Evolutionary conservation across 345 rosid species (phyloP), one percentile per base, ranked within the genome.

Genomic region (Arabis hirsuta): DNA sequence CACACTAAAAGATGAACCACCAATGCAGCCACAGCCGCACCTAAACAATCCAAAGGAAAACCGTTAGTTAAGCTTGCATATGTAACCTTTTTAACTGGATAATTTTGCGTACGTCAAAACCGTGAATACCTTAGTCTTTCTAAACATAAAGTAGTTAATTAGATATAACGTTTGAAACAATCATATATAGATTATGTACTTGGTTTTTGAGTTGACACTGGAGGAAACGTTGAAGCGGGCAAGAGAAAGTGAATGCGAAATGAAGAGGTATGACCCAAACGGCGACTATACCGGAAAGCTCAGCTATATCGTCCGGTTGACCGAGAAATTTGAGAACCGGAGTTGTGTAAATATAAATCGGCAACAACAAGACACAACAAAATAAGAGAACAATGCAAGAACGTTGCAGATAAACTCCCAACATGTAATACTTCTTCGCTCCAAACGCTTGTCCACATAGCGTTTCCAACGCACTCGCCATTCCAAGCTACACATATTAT

Each of bases 381-480:
- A 70, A 22, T 71, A 79, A 70, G 1, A 86, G 69, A 5, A 85
- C 86, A 19, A 87, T 86, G 86, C 90, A 89, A 44, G 96, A 86
- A 27, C 91, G 80, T 44, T 89, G 96, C 87, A 85, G 65, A 78
- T 89, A 89, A 0, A 86, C 73, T 13, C 96, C 96, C 34, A 89
- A 58, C 91, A 84, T 84, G 16, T 81, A 56, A 73, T 82, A 83
- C 4, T 67, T 81, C 55, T 81, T 82, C 0, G 90, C 91, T n/a
- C 96, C 96, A 68, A 81, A 87, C 20, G 91, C 91, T 81, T 89
- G 96, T 13, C 96, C 91, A 31, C 95, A 86, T 1, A 86, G 72
- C 34, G 95, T 88, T 57, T 85, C 95, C 51, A 88, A 72, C 27
- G 95, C 90, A 55, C 91, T 87, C 29, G 96, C 96, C 96, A 87